Conservation (phyloP, 345 rosid genomes). For the Eucalyptus cloeziana region DNA sequence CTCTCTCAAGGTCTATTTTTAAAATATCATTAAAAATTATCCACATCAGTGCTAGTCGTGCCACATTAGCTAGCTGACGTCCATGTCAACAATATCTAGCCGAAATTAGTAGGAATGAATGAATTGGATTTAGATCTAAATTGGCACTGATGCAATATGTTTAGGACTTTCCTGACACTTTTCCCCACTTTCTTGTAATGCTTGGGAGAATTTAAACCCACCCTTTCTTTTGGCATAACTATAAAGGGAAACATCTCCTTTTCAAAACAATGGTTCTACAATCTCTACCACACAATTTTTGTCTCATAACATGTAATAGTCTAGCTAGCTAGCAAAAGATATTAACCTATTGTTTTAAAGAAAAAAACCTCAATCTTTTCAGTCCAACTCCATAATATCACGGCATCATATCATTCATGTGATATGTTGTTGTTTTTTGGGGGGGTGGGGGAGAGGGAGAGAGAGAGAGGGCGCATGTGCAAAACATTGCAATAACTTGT, state of each 20-base stretch:
- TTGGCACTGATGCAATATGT: too few species aligned
- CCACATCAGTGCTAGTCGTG: fast-evolving
- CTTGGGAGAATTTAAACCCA: neutral
- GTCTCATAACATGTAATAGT: neutral
- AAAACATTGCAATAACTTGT: neutral
- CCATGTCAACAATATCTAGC: too few species aligned
- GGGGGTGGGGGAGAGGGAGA: too few species aligned
- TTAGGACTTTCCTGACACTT: too few species aligned
- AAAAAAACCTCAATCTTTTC: neutral
- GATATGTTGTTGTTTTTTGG: neutral
- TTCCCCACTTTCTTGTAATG: neutral
- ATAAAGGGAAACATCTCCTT: neutral
- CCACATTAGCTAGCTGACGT: too few species aligned
- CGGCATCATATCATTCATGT: neutral
- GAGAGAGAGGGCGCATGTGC: neutral
- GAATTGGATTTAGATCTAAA: too few species aligned
- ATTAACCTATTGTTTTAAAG: neutral
- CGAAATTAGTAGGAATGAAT: too few species aligned
- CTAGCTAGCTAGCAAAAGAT: neutral
- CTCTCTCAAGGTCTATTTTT: too few species aligned
- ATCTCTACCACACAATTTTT: neutral
- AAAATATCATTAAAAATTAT: too few species aligned
- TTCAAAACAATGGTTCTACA: neutral
- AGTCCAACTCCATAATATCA: neutral
- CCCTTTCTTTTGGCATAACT: neutral